Base-by-base conservation (phyloP, 176 grass and related monocot genomes). In the Saccharum officinarum region DNA sequence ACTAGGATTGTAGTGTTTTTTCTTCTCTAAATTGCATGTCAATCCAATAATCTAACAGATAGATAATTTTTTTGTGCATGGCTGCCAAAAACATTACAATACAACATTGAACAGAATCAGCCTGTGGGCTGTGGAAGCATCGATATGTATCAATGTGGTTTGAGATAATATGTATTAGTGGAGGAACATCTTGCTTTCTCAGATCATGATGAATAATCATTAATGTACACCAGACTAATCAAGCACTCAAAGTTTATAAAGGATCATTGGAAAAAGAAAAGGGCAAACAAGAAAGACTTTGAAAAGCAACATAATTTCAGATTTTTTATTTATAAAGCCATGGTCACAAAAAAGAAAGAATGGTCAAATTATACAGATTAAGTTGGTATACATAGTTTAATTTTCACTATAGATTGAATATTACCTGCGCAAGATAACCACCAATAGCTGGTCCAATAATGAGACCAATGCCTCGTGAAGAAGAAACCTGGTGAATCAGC, bases 371-470 rank as follows among this genome's bases (percentile, higher is more conserved):
- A 66, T 55, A 57, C 57, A 88, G 12, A 67, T 23, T 61, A 61
- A 25, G 45, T 31, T 69, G 59, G 5, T 45, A 80, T 67, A 23
- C 14, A 69, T 45, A 25, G 10, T 25, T 80, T 33, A 71, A 30
- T 23, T 84, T 84, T 76, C 49, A 25, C 2, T 4, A 1, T 50
- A 50, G 10, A 87, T 34, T 41, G 52, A 60, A 73, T 36, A 47
- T 79, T 67, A 92, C 92, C 92, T 94, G 89, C 59, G 92, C 80
- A 57, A 94, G 67, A 73, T 82, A 94, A 41, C 89, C 92, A 73
- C 92, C 92, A 87, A 94, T 71, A 55, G 92, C 92, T 70, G 89
- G 92, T 34, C 92, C 92, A 82, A 94, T 47, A 82, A 94, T 83
- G 41, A 94, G 90, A 64, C 89, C 87, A 79, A 94, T 83, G 68